These are phyloP conservation scores for Digitaria exilis DNA, from an alignment of 202 grass and related monocot genomes.

Conservation along the genomic window DNA sequence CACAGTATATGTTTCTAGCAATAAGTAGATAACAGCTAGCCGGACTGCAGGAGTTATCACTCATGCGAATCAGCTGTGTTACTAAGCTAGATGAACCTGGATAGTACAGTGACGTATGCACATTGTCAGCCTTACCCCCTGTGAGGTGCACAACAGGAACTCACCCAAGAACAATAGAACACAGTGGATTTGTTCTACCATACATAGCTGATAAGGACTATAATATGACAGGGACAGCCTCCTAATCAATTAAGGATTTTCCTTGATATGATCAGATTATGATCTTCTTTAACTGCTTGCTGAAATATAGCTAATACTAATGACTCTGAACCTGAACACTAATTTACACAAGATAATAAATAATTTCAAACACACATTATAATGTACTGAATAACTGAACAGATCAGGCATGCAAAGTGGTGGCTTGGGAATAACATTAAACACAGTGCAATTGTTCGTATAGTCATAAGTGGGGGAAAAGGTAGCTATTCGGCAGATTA, in stretches of 20 bases:
- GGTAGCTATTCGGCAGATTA: conserved; percentile 12
- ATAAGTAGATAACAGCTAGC: neutral
- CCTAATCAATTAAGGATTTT: neutral
- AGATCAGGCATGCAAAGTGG: conserved; percentile 13
- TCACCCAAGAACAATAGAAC: neutral
- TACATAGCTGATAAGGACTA: neutral
- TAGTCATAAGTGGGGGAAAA: neutral
- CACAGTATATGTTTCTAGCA: conserved; percentile 12
- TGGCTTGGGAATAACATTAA: conserved; percentile 6
- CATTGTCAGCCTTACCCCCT: neutral
- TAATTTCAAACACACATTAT: neutral
- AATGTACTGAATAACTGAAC: neutral
- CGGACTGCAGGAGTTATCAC: neutral
- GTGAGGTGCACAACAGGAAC: neutral
- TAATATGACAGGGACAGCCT: neutral
- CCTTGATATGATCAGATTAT: neutral
- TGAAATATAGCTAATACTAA: neutral
- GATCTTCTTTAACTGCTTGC: neutral
- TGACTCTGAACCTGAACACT: neutral
- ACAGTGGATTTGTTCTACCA: neutral
- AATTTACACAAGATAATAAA: neutral
- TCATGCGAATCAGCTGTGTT: neutral
- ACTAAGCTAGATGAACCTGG: neutral
- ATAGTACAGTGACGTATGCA: neutral
- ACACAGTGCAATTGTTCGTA: neutral